Evolutionary conservation across 73 alveolate species (phyloP).

Genomic region (Tetrahymena elliotti): DNA sequence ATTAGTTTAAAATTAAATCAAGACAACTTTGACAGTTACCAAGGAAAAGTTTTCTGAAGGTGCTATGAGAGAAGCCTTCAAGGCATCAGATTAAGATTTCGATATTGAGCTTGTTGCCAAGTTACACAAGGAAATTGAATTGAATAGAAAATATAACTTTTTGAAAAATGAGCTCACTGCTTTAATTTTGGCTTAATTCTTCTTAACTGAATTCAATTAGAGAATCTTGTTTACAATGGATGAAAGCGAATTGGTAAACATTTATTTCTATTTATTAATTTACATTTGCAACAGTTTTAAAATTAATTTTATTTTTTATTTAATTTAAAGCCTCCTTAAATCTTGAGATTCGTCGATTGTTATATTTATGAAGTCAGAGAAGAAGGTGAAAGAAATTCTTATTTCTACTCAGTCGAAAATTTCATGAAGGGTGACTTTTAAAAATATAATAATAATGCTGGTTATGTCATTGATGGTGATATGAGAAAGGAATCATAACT

Average conservation of each 20-base stretch:
- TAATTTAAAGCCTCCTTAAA: background rate
- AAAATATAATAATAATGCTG: background rate
- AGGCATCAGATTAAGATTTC: background rate
- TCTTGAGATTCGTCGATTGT: background rate
- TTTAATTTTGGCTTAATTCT: background rate
- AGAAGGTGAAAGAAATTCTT: background rate
- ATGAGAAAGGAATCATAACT: background rate
- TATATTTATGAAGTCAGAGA: background rate
- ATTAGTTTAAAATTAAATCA: background rate
- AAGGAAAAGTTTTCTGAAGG: background rate
- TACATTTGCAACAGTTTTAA: background rate
- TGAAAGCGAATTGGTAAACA: background rate
- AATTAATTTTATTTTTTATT: background rate
- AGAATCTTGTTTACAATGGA: background rate
- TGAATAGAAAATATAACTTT: background rate
- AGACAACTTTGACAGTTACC: background rate
- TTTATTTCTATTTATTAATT: background rate
- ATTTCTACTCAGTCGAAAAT: background rate
- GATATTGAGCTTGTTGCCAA: background rate
- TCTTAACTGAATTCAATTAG: background rate
- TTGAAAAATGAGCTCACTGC: background rate
- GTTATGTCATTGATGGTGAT: background rate
- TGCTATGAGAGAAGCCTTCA: background rate
- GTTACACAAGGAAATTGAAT: background rate
- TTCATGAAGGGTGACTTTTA: background rate